These are phyloP conservation scores for Glonium stellatum DNA, from an alignment of 495 filamentous ascomycete species.

Conservation along the genomic window DNA sequence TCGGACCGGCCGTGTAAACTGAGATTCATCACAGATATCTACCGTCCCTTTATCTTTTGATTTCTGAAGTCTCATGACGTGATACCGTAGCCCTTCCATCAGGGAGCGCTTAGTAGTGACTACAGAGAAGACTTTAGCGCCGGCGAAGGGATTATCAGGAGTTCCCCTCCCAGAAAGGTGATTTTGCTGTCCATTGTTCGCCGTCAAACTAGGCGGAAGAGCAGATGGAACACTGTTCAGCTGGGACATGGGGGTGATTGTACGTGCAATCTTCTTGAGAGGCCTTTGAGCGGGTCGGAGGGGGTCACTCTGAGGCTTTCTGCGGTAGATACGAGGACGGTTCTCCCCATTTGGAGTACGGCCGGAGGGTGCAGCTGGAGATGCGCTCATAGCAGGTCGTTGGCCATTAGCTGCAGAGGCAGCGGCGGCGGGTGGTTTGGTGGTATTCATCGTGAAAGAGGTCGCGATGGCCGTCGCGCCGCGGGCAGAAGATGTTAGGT, in stretches of 20 bases:
- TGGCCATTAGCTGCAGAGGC: conserved; percentile 11
- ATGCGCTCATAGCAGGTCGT: conserved; percentile 48
- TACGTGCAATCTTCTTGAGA: conserved; percentile 21
- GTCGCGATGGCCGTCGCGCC: conserved; percentile 9
- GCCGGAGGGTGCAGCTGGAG: conserved; percentile 42
- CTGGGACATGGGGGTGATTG: conserved; percentile 14
- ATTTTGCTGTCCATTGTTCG: conserved; percentile 34
- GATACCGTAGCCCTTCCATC: conserved; percentile 73
- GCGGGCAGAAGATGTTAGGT: background rate
- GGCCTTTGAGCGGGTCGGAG: conserved; percentile 17
- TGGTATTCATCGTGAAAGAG: conserved; percentile 14
- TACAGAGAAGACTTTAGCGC: conserved; percentile 55
- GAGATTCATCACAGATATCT: conserved; percentile 65
- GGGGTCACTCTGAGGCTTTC: conserved; percentile 11
- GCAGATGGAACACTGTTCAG: conserved; percentile 9
- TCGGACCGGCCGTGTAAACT: conserved; percentile 81
- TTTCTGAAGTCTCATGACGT: conserved; percentile 69
- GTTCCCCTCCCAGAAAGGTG: conserved; percentile 17
- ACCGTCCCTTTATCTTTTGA: conserved; percentile 46
- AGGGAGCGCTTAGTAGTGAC: conserved; percentile 73
- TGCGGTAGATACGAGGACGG: conserved; percentile 7
- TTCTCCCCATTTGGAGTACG: conserved; percentile 13
- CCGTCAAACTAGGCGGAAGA: conserved; percentile 29
- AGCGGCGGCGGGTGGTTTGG: conserved; percentile 2
- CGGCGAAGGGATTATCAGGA: conserved; percentile 40